These are phyloP conservation scores for Tuber calosporum DNA, from an alignment of 495 filamentous ascomycete genomes.

Conservation along the genomic window DNA sequence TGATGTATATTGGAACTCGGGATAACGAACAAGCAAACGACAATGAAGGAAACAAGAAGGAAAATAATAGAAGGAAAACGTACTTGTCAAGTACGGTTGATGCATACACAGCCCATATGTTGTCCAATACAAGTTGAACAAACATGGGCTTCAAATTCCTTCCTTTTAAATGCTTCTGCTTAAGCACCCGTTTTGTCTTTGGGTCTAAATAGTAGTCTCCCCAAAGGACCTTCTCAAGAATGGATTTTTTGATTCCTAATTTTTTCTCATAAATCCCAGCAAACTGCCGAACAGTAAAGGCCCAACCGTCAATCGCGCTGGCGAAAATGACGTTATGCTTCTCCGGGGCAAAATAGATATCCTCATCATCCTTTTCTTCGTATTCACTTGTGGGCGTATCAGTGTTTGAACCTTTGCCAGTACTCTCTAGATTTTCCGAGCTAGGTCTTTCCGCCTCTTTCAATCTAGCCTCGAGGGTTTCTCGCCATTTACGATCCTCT, in stretches of 20 bases:
- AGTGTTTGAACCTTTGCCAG: slow-evolving; percentile 38
- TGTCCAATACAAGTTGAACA: slow-evolving; percentile 91
- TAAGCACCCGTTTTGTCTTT: slow-evolving; percentile 89
- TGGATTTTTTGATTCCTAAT: slow-evolving; percentile 82
- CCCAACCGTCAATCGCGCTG: slow-evolving; percentile 96
- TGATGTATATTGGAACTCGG: slow-evolving; percentile 32
- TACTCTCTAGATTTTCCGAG: slow-evolving; percentile 47
- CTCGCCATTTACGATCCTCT: slow-evolving; percentile 92
- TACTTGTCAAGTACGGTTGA: slow-evolving; percentile 54
- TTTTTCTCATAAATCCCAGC: slow-evolving; percentile 93
- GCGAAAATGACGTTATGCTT: slow-evolving; percentile 99
- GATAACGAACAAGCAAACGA: slow-evolving; percentile 26
- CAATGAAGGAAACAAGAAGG: slow-evolving; percentile 24
- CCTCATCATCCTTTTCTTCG: slow-evolving; percentile 90
- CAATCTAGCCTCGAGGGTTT: slow-evolving; percentile 78
- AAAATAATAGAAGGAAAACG: slow-evolving; percentile 35
- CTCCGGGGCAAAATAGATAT: slow-evolving; percentile 95
- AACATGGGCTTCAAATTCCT: slow-evolving; percentile 91
- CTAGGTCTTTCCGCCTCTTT: slow-evolving; percentile 38
- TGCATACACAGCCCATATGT: slow-evolving; percentile 93
- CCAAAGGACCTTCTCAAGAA: slow-evolving; percentile 93
- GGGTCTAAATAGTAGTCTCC: slow-evolving; percentile 95
- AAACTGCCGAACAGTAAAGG: slow-evolving; percentile 92
- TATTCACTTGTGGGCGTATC: slow-evolving; percentile 56
- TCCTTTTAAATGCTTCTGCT: slow-evolving; percentile 87